Conservation (phyloP, 2,329 filamentous ascomycete genomes). For the Fusarium zealandicum region DNA sequence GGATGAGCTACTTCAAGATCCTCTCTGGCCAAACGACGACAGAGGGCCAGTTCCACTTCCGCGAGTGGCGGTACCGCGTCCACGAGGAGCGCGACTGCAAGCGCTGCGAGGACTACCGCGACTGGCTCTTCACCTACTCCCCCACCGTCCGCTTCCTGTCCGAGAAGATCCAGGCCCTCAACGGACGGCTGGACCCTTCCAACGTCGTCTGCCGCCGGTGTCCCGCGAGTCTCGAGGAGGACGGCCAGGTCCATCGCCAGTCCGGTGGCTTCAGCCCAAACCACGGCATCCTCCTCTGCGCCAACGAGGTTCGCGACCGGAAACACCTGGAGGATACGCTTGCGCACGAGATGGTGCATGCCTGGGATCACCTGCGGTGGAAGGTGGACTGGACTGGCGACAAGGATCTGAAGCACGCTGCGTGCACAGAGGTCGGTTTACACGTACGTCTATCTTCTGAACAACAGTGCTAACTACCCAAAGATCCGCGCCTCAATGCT, state of each 20-base stretch:
- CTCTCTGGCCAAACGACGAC: conserved; percentile 75
- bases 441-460: not conserved
- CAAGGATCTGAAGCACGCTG: conserved; percentile 83
- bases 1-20: conserved; percentile 87
- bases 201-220: conserved; percentile 89
- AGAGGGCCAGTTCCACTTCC: conserved; percentile 77
- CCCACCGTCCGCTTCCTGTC: conserved; percentile 88
- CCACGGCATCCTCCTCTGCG: conserved; percentile 89
- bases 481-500: conserved; percentile 92
- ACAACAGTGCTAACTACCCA: conserved; percentile 3
- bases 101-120: conserved; percentile 80
- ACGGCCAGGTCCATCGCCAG: conserved; percentile 68
- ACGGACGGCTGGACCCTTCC: conserved; percentile 73
- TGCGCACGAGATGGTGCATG: conserved; percentile 97
- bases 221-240: conserved; percentile 61
- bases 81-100: conserved; percentile 81
- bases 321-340: conserved; percentile 92
- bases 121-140: conserved; percentile 84
- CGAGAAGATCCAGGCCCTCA: conserved; percentile 80
- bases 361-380: conserved; percentile 91
- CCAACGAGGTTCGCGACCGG: conserved; percentile 83
- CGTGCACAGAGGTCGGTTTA: conserved; percentile 81
- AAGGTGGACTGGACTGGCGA: conserved; percentile 81
- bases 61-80: conserved; percentile 74
- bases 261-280: conserved; percentile 85